Conservation (phyloP, 2,329 filamentous ascomycete genomes). For the Ophiosphaerella herpotricha region DNA sequence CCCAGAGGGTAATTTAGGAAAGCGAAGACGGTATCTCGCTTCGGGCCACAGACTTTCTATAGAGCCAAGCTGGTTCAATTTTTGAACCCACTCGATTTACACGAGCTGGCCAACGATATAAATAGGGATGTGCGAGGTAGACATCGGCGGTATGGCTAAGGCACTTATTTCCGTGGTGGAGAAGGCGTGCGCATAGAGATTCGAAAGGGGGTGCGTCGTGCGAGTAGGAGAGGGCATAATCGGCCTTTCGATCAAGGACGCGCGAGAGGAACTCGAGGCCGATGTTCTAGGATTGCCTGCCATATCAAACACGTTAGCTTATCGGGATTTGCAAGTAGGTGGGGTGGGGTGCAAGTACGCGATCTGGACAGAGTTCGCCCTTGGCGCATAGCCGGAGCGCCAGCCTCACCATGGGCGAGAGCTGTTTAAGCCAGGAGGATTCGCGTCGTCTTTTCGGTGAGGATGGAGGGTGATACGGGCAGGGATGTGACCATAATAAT, state of each 20-base stretch:
- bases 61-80: too few relatives aligned
- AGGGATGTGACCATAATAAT: slow-evolving; percentile 2
- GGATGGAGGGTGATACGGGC: neutral
- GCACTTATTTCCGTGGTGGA: neutral
- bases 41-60: too few relatives aligned
- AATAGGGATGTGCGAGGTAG: slow-evolving; percentile 2
- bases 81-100: too few relatives aligned
- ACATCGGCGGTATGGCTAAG: slow-evolving; percentile 8
- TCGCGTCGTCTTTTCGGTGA: neutral
- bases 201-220: slow-evolving; percentile 2
- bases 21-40: too few relatives aligned
- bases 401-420: neutral
- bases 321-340: slow-evolving; percentile 1
- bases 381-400: too few relatives aligned
- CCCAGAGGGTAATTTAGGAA: too few relatives aligned
- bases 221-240: slow-evolving; percentile 10
- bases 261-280: slow-evolving; percentile 2
- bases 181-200: slow-evolving; percentile 4
- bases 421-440: slow-evolving; percentile 6
- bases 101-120: too few relatives aligned
- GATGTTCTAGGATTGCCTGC: slow-evolving; percentile 4
- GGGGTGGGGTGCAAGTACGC: slow-evolving; percentile 1
- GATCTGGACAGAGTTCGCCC: too few relatives aligned
- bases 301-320: slow-evolving; percentile 4
- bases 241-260: slow-evolving; percentile 5